phyloP scores from a whole-genome alignment of 1,284 basidiomycete genomes.

The Phylloporus sp. region DNA sequence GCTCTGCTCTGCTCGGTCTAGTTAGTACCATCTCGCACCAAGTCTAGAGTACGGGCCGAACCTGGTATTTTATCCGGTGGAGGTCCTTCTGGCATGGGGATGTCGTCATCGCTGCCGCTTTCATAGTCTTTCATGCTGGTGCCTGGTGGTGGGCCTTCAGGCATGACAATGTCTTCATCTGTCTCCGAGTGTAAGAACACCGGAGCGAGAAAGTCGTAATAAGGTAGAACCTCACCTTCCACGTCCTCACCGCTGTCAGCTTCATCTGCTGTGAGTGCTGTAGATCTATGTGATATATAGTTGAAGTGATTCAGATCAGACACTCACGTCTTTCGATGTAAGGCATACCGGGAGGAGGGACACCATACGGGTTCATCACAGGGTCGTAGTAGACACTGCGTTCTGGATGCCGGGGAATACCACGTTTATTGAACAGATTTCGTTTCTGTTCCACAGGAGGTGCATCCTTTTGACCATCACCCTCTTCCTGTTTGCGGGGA shows the following conservation, averaged over 20 bases:
- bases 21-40: slow-evolving; percentile 14
- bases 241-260: slow-evolving; percentile 61
- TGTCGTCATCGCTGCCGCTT: slow-evolving; percentile 72
- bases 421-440: slow-evolving; percentile 79
- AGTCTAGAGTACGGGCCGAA: slow-evolving; percentile 15
- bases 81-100: slow-evolving; percentile 84
- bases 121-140: slow-evolving; percentile 43
- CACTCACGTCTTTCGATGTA: slow-evolving; percentile 84
- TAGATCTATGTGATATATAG: background rate
- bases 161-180: slow-evolving; percentile 71
- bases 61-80: slow-evolving; percentile 51
- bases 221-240: slow-evolving; percentile 42
- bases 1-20: slow-evolving; percentile 22
- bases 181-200: slow-evolving; percentile 22
- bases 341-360: slow-evolving; percentile 96
- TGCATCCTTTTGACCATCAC: slow-evolving; percentile 47
- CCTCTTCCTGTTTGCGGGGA: slow-evolving; percentile 48
- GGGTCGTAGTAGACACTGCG: slow-evolving; percentile 93
- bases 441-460: slow-evolving; percentile 54
- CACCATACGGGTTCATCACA: slow-evolving; percentile 92
- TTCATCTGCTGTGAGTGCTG: slow-evolving; percentile 67
- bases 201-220: background rate
- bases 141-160: slow-evolving; percentile 70
- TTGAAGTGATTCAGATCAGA: slow-evolving; percentile 2
- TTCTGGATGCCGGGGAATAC: slow-evolving; percentile 83